Conservation (phyloP, 1,284 basidiomycete species). For the Ustilago sp. region DNA sequence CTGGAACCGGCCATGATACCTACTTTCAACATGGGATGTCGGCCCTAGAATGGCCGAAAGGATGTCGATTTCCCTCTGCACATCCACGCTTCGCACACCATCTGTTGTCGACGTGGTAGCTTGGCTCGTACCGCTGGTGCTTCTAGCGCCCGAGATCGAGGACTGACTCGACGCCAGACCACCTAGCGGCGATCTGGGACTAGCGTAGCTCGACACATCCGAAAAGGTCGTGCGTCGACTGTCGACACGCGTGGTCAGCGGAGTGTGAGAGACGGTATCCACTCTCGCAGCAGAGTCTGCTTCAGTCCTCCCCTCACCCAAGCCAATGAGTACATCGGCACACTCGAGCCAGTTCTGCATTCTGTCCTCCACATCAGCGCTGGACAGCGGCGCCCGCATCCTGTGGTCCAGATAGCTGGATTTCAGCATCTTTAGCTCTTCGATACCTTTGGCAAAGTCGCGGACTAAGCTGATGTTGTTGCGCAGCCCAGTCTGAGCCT, state of each 20-base stretch:
- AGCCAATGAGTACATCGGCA: conserved; percentile 57
- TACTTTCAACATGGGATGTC: conserved; percentile 4
- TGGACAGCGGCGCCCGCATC: conserved; percentile 2
- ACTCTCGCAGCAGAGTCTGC: conserved; percentile 43
- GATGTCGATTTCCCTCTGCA: conserved; percentile 60
- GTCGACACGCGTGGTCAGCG: conserved; percentile 23
- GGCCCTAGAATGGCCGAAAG: conserved; percentile 54
- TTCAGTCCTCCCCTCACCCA: conserved; percentile 52
- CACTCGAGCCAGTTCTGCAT: conserved; percentile 57
- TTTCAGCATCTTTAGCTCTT: conserved; percentile 55
- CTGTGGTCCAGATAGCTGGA: conserved; percentile 37
- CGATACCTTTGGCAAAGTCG: conserved; percentile 59
- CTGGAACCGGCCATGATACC: conserved; percentile 37
- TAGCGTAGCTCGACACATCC: conserved; percentile 17
- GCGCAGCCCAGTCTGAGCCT: conserved; percentile 52
- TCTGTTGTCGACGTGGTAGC: conserved; percentile 30
- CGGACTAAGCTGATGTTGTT: conserved; percentile 54
- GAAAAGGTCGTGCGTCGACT: conserved; percentile 25
- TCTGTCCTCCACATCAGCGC: conserved; percentile 10
- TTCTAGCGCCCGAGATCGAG: conserved; percentile 24
- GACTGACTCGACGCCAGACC: conserved; percentile 11
- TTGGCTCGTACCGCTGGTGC: conserved; percentile 39
- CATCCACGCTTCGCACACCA: conserved; percentile 38
- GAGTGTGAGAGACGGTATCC: conserved; percentile 47
- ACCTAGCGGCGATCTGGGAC: conserved; percentile 30